These are phyloP conservation scores for Ascochyta clinopodiicola DNA, from an alignment of 2,329 filamentous ascomycete species.

Conservation along the genomic window DNA sequence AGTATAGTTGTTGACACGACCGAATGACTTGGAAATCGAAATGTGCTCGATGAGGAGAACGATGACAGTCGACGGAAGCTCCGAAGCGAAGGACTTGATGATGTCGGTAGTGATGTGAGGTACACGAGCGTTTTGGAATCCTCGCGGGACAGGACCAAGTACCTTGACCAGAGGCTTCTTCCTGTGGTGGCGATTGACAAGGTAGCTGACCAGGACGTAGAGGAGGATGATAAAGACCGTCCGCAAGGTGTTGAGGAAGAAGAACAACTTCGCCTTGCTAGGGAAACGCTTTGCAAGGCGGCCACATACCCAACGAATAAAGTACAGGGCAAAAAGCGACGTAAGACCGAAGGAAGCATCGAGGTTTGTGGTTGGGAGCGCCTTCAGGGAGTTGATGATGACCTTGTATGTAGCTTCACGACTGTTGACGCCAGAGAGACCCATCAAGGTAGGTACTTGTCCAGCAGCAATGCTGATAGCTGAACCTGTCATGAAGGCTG, in stretches of 20 bases:
- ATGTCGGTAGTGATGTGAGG: slow-evolving; percentile 72
- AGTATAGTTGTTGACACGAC: slow-evolving; percentile 92
- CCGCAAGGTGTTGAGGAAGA: slow-evolving; percentile 89
- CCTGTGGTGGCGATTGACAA: slow-evolving; percentile 71
- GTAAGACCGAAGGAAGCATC: slow-evolving; percentile 87
- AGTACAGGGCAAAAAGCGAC: slow-evolving; percentile 78
- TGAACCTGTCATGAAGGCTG: slow-evolving; percentile 97
- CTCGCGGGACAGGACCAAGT: slow-evolving; percentile 48
- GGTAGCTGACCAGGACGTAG: slow-evolving; percentile 89
- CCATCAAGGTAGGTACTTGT: slow-evolving; percentile 83
- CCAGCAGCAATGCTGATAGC: slow-evolving; percentile 87
- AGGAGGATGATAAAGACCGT: slow-evolving; percentile 91
- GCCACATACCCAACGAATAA: slow-evolving; percentile 67
- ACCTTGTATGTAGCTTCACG: slow-evolving; percentile 81
- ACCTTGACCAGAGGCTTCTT: slow-evolving; percentile 73
- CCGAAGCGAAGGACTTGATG: slow-evolving; percentile 69
- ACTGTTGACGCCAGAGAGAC: slow-evolving; percentile 75
- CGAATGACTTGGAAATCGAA: slow-evolving; percentile 96
- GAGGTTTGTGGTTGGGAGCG: slow-evolving; percentile 67
- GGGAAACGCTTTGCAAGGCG: slow-evolving; percentile 73
- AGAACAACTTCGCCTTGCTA: slow-evolving; percentile 73
- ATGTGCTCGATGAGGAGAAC: slow-evolving; percentile 98
- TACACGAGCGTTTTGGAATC: slow-evolving; percentile 80
- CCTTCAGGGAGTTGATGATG: slow-evolving; percentile 81
- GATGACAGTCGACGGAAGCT: slow-evolving; percentile 86